Base-by-base conservation (phyloP, 2,329 filamentous ascomycete genomes). In the Orbilia javanica region DNA sequence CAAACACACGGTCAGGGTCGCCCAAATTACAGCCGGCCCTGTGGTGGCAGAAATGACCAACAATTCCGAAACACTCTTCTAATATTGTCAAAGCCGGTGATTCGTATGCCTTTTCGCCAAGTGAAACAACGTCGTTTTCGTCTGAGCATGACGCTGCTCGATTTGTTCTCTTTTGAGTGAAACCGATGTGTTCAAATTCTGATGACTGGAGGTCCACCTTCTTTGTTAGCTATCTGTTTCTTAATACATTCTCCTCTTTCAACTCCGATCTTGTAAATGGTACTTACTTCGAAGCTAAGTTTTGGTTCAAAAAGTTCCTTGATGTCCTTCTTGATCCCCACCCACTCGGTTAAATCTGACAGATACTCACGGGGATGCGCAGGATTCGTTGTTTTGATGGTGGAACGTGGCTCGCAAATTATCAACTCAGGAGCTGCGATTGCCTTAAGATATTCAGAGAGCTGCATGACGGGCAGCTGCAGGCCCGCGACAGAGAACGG, bases 1-100 rank as follows among this genome's bases (percentile, higher is more conserved):
- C 15, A 31, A 74, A 74, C 20, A 67, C 62, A 15, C 52, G 52
- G n/a, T 67, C 62, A 18, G 62, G 62, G 52, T 74, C 42, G 10
- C 62, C 62, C 6, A 67, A 13, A 29, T 36, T 44, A 62, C 6
- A 15, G 18, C n/a, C 11, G 15, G 25, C 29, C 31, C 15, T 1
- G 13, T 62, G 62, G 52, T 50, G 4, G 11, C n/a, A 5, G 27
- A 66, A 73, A 10, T 4, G 18, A 4, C 60, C 60, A 10, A n/a
- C 6, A 15, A 65, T 72, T 6, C 53, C 44, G 69, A 72, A 72
- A 18, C 42, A 46, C 20, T 25, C 18, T n/a, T 34, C 13, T 22
- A 74, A 39, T 13, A 74, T 53, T 15, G 8, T 4, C 25, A n/a
- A 5, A 22, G 39, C 31, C 1, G 62, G 48, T 11, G n/a, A 5